Percentiles rank a stretch among this genome's conserved stretches.
Conservation (phyloP, 331 rosid species). For the Pyrus hybrid region DNA sequence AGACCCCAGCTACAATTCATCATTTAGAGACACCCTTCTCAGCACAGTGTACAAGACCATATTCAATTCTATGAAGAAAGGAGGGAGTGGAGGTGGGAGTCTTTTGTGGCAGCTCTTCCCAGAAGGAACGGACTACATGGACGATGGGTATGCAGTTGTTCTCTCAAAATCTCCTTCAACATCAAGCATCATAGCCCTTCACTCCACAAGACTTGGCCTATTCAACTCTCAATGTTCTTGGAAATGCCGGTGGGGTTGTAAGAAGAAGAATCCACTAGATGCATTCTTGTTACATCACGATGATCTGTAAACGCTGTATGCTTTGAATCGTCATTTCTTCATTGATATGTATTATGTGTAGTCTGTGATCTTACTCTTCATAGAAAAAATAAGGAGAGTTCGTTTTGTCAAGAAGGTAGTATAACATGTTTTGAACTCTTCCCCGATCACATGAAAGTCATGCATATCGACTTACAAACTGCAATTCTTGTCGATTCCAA, state of each 20-base stretch:
- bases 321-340: not conserved
- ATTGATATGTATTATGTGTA: not conserved
- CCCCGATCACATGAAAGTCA: no score
- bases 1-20: conserved; percentile 69
- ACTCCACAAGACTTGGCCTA: conserved; percentile 53
- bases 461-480: no score
- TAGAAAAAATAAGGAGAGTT: no score
- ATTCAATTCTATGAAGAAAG: conserved; percentile 69
- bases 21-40: conserved; percentile 51
- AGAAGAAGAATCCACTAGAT: conserved; percentile 42
- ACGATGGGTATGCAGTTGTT: conserved; percentile 87
- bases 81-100: conserved; percentile 90
- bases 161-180: conserved; percentile 66
- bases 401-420: no score
- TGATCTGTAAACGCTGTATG: not conserved
- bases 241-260: conserved; percentile 82
- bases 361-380: no score
- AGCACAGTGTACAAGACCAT: conserved; percentile 47
- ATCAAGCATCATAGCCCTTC: conserved; percentile 53
- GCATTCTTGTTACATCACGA: not conserved
- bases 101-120: conserved; percentile 95
- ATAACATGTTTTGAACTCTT: no score
- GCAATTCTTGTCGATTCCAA: no score
- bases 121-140: conserved; percentile 90
- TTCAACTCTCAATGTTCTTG: conserved; percentile 66